phyloP scores from a whole-genome alignment of 1,139 yeast genomes.

The Pneumocystis carinii region DNA sequence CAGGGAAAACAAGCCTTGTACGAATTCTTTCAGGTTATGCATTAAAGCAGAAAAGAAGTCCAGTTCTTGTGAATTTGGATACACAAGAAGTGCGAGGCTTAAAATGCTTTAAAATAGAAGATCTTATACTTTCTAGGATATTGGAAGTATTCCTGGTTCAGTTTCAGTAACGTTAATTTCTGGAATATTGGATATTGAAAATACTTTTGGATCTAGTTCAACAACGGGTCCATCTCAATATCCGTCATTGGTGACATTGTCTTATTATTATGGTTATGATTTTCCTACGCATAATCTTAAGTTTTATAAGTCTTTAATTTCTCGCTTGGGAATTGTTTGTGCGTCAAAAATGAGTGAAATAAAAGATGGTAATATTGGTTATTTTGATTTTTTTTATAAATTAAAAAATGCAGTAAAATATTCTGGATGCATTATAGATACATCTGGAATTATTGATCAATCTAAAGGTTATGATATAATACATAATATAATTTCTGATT shows the following conservation, averaged over 20 bases:
- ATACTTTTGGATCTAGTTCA: conserved; percentile 64
- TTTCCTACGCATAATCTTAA: conserved; percentile 42
- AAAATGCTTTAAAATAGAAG: conserved; percentile 31
- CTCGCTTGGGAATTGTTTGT: conserved; percentile 46
- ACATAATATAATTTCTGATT: conserved; percentile 46
- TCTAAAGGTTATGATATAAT: conserved; percentile 33
- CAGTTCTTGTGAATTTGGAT: conserved; percentile 63
- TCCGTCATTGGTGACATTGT: conserved; percentile 67
- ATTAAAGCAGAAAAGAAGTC: conserved; percentile 50
- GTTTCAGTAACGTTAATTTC: conserved; percentile 72
- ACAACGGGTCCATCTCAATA: conserved; percentile 76
- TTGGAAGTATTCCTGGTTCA: conserved; percentile 48
- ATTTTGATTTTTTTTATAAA: not conserved
- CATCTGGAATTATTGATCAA: conserved; percentile 48
- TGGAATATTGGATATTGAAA: conserved; percentile 65
- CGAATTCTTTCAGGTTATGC: conserved; percentile 66
- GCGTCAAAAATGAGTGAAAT: conserved; percentile 44
- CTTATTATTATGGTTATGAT: conserved; percentile 64
- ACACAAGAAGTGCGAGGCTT: conserved; percentile 39
- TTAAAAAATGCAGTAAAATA: conserved; percentile 26
- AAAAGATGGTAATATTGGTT: conserved; percentile 10
- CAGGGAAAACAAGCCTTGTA: conserved; percentile 67
- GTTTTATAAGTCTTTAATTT: conserved; percentile 41
- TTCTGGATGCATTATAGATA: conserved; percentile 65
- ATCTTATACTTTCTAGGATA: conserved; percentile 31